Conservation (phyloP, 345 rosid genomes). For the Boechera retrofracta region DNA sequence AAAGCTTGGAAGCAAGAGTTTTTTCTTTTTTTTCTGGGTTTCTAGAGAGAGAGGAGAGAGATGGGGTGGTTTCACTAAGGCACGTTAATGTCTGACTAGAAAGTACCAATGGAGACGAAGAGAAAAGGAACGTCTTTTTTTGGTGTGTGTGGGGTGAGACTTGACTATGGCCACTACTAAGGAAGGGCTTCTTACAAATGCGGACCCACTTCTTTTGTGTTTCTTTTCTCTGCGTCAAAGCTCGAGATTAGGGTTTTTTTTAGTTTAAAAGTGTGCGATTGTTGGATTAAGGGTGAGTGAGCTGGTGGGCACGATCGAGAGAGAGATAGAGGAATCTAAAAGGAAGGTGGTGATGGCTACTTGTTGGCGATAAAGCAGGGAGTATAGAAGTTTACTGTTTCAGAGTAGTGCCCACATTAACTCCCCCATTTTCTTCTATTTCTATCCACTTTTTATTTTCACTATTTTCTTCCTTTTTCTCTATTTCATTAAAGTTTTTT, state of each 20-base stretch:
- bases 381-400: neutral
- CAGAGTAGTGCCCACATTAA: conserved; percentile 27
- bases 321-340: conserved; percentile 22
- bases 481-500: neutral
- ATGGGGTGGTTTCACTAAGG: conserved; percentile 26
- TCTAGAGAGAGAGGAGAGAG: conserved; percentile 9
- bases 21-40: conserved; percentile 5
- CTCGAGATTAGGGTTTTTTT: conserved; percentile 25
- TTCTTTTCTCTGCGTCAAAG: neutral
- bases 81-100: conserved; percentile 46
- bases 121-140: conserved; percentile 23
- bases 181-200: conserved; percentile 22
- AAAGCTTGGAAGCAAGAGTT: conserved; percentile 28
- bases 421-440: conserved; percentile 26
- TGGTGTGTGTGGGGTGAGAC: conserved; percentile 26
- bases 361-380: conserved; percentile 15
- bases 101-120: conserved; percentile 38
- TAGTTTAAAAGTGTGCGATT: conserved; percentile 19
- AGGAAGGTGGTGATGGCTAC: conserved; percentile 33
- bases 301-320: conserved; percentile 43
- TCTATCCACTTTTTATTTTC: conserved; percentile 18
- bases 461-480: neutral
- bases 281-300: conserved; percentile 22
- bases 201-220: conserved; percentile 36
- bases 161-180: conserved; percentile 36